A percentile compares a stretch with the other conserved stretches of the same genome.
Conservation (phyloP, 164 flowering plant genomes). For the Warburgia ugandensis region DNA sequence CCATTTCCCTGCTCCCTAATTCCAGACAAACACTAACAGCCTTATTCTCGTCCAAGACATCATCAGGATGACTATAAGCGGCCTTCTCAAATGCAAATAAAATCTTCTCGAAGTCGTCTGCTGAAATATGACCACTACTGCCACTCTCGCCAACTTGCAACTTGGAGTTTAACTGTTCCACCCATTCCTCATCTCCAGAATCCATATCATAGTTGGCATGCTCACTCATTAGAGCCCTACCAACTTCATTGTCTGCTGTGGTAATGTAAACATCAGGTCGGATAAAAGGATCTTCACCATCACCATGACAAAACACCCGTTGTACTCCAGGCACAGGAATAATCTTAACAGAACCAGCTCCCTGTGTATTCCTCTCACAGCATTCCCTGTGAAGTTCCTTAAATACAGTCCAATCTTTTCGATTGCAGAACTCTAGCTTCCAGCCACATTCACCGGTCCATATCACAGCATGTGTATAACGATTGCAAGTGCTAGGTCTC, state of each 20-base stretch:
- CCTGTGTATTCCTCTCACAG: slow-evolving; percentile 39
- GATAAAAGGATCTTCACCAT: slow-evolving; percentile 20
- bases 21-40: slow-evolving; percentile 29
- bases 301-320: slow-evolving; percentile 38
- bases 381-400: slow-evolving; percentile 78
- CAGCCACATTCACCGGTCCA: slow-evolving; percentile 59
- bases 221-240: slow-evolving; percentile 50
- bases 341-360: slow-evolving; percentile 23
- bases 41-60: slow-evolving; percentile 34
- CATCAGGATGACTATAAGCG: slow-evolving; percentile 43
- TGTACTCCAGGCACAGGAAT: slow-evolving; percentile 81
- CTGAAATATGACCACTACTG: slow-evolving; percentile 26
- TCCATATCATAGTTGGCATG: slow-evolving; percentile 69
- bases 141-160: slow-evolving; percentile 16
- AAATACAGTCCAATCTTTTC: slow-evolving; percentile 63
- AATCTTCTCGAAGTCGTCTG: slow-evolving; percentile 62
- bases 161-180: slow-evolving; percentile 39
- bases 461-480: slow-evolving; percentile 54
- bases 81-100: slow-evolving; percentile 72
- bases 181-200: slow-evolving; percentile 81
- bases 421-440: slow-evolving; percentile 75
- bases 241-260: slow-evolving; percentile 45
- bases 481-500: slow-evolving; percentile 52
- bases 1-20: slow-evolving; percentile 34
- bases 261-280: slow-evolving; percentile 60